Conservation (phyloP, 129 eudicot genomes). For the Pseudognaphalium luteoalbum region DNA sequence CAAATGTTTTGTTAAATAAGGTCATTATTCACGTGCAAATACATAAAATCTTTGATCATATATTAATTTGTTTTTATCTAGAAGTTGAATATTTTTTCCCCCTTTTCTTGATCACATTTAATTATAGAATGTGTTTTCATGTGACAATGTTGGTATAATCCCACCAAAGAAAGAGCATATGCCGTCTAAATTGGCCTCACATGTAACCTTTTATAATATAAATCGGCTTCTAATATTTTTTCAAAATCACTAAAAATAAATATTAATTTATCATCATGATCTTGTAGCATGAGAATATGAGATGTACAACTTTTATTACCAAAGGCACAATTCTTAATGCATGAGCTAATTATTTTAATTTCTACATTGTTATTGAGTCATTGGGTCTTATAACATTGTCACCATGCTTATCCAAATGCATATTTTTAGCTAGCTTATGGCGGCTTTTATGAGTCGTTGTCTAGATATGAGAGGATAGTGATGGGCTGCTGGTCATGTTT, state of each 20-base stretch:
- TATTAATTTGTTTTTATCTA: no score
- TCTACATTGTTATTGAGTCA: background rate
- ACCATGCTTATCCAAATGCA: slow-evolving; percentile 29
- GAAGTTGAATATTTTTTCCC: no score
- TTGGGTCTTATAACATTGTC: slow-evolving; percentile 10
- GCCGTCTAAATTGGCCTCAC: no score
- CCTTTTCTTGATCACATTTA: background rate
- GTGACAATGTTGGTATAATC: background rate
- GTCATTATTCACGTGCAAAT: no score
- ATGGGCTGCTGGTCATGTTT: background rate
- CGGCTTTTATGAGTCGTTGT: slow-evolving; percentile 30
- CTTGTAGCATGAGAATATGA: background rate
- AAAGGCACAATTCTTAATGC: background rate
- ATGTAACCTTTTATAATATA: no score
- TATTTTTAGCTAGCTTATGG: slow-evolving; percentile 28
- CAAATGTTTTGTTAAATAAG: no score
- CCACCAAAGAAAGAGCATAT: background rate
- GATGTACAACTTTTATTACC: slow-evolving; percentile 6
- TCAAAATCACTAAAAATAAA: background rate
- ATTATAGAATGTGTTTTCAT: background rate
- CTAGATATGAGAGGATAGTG: slow-evolving; percentile 11
- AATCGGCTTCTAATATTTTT: background rate
- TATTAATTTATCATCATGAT: background rate
- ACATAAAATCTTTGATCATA: no score
- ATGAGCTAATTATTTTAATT: background rate